phyloP scores from a whole-genome alignment of 164 flowering plant genomes.

The Paratinospora sagittata region DNA sequence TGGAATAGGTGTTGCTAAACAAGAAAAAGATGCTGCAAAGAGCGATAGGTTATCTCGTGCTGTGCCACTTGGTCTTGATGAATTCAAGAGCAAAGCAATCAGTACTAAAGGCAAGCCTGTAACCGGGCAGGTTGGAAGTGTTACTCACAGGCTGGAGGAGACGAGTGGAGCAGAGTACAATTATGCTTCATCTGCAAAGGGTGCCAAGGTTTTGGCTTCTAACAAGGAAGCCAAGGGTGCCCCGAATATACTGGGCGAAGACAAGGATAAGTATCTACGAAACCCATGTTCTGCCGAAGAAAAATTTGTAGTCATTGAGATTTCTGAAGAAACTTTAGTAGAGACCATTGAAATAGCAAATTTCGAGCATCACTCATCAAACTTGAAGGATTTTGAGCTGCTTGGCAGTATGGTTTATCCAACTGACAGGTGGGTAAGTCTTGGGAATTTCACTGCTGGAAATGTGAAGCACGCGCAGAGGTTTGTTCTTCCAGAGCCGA shows the following conservation, averaged over 20 bases:
- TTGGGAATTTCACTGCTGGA: slow-evolving; percentile 80
- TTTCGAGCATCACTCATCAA: slow-evolving; percentile 92
- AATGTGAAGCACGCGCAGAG: slow-evolving; percentile 81
- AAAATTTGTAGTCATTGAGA: slow-evolving; percentile 85
- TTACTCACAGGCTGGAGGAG: slow-evolving; percentile 80
- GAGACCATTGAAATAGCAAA: slow-evolving; percentile 80
- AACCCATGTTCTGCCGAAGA: slow-evolving; percentile 94
- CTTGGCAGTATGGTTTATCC: slow-evolving; percentile 84
- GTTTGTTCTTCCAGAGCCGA: slow-evolving; percentile 74
- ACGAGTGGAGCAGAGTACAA: slow-evolving; percentile 86
- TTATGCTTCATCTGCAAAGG: slow-evolving; percentile 92
- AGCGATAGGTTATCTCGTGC: slow-evolving; percentile 39
- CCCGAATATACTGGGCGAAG: slow-evolving; percentile 63
- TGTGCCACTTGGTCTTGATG: slow-evolving; percentile 74
- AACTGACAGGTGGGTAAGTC: slow-evolving; percentile 64
- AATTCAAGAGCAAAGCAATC: slow-evolving; percentile 73
- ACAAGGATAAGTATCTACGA: slow-evolving; percentile 91
- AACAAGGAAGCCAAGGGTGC: slow-evolving; percentile 97
- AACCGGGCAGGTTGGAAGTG: slow-evolving; percentile 41
- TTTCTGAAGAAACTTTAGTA: slow-evolving; percentile 94
- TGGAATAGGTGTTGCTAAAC: slow-evolving; percentile 15
- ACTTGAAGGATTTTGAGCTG: slow-evolving; percentile 79
- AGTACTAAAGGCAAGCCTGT: slow-evolving; percentile 45
- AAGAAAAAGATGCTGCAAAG: slow-evolving; percentile 35
- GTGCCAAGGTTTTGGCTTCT: slow-evolving; percentile 79